Conservation (phyloP, 352 stramenopile species). For the Phytophthora cajani region DNA sequence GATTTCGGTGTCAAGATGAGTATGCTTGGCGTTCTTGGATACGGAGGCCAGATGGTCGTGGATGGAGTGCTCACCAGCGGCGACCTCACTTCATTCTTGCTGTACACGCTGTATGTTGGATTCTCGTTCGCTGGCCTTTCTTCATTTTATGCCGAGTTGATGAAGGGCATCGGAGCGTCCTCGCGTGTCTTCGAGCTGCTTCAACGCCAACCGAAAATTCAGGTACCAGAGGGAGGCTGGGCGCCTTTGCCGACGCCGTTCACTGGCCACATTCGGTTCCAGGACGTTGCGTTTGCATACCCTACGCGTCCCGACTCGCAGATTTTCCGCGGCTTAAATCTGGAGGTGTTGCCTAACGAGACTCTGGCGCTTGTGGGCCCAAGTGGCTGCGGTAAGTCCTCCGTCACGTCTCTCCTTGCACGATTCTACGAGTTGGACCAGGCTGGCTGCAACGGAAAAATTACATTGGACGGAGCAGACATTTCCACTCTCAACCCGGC, state of each 20-base stretch:
- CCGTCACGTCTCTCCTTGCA: conserved; percentile 71
- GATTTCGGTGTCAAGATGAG: conserved; percentile 89
- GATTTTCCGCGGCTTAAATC: conserved; percentile 57
- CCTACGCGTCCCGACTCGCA: conserved; percentile 61
- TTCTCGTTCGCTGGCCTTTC: conserved; percentile 90
- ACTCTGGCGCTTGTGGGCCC: conserved; percentile 78
- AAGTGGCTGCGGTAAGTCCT: conserved; percentile 79
- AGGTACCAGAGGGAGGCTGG: conserved; percentile 42
- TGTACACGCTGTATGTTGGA: conserved; percentile 94
- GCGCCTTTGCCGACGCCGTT: conserved; percentile 42
- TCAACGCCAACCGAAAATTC: conserved; percentile 75
- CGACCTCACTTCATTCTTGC: conserved; percentile 93
- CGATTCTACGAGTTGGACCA: conserved; percentile 78
- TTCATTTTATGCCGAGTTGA: conserved; percentile 91
- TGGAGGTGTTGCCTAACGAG: conserved; percentile 71
- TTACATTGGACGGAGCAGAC: conserved; percentile 66
- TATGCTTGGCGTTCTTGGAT: conserved; percentile 91
- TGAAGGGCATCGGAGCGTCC: conserved; percentile 91
- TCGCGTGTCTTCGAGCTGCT: conserved; percentile 93
- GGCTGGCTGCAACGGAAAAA: conserved; percentile 53
- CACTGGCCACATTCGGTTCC: conserved; percentile 73
- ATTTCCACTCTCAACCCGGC: conserved; percentile 60
- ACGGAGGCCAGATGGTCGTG: conserved; percentile 92
- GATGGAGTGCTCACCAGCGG: conserved; percentile 86
- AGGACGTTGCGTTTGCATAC: conserved; percentile 85